Evolutionary conservation across 345 rosid species (phyloP), one percentile per base, ranked within the genome.

Genomic region (Melaleuca alternifolia): DNA sequence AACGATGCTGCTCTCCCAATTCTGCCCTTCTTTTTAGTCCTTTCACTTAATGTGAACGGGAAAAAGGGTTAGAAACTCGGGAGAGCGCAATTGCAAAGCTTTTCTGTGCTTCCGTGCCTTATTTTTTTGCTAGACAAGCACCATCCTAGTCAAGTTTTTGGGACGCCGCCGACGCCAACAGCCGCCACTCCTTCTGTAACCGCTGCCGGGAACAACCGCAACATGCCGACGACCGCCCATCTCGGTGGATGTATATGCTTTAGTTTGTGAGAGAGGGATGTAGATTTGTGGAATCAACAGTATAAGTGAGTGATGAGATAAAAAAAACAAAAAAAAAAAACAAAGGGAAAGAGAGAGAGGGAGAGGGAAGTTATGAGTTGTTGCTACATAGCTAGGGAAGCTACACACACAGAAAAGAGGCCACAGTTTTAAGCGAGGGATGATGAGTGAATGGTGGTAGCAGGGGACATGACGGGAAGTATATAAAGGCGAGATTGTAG

Each of bases 1-100:
- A 95, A 94, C 88, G 85, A 92, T 93, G 83, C 89, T 89, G 92
- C 94, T 94, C 94, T 95, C 92, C 96, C 91, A 82, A 87, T 86
- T 93, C 97, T 93, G 90, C 91, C 91, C 88, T 37, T 84, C 23
- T 50, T 6, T 20, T 12, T 30, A 6, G 13, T 44, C 24, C 79
- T 71, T 71, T 20, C 79, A 71, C 79, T 71, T 71, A 3, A 33
- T 20, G 79, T 71, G 79, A 71, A 33, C 24, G 18, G 79, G 37
- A 71, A 71, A 51, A n/a, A 23, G 82, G 91, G 92, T 89, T 89
- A 94, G 93, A 91, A 86, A 87, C 89, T 91, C 91, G 51, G 95
- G 95, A 94, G 97, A 93, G 97, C 90, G 93, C 91, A 93, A 92
- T 91, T 93, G 97, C 96, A 93, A 91, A 91, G 95, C 94, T 86